phyloP scores from a whole-genome alignment of 345 rosid genomes.

The Bruguiera sexangula region DNA sequence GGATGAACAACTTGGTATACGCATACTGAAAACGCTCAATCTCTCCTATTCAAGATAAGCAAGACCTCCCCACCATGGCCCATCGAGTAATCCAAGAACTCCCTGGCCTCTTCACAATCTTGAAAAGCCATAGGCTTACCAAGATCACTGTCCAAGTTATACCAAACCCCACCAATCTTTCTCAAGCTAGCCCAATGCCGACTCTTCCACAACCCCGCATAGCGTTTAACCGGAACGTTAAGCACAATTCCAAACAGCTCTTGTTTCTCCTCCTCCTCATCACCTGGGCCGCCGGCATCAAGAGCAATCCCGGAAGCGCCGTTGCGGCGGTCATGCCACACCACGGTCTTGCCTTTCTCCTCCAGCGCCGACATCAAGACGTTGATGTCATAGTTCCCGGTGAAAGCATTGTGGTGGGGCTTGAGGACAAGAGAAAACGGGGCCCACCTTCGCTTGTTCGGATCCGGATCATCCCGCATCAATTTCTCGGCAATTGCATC shows the following conservation, averaged over 20 bases:
- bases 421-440: slow-evolving; percentile 64
- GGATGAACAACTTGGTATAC: no score
- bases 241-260: slow-evolving; percentile 66
- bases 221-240: slow-evolving; percentile 63
- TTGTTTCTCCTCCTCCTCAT: no score
- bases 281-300: slow-evolving; percentile 25
- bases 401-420: slow-evolving; percentile 76
- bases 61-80: slow-evolving; percentile 59
- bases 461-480: slow-evolving; percentile 62
- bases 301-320: slow-evolving; percentile 60
- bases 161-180: slow-evolving; percentile 73
- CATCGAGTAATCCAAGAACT: slow-evolving; percentile 54
- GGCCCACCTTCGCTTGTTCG: slow-evolving; percentile 54
- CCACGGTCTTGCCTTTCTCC: slow-evolving; percentile 56
- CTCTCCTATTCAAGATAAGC: slow-evolving; percentile 48
- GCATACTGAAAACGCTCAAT: background rate
- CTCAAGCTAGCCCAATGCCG: slow-evolving; percentile 88
- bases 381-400: slow-evolving; percentile 84
- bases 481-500: slow-evolving; percentile 62
- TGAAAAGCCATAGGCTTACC: slow-evolving; percentile 39
- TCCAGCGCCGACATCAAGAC: slow-evolving; percentile 75
- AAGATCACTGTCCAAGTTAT: slow-evolving; percentile 88
- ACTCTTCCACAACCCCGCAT: slow-evolving; percentile 76
- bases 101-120: slow-evolving; percentile 43
- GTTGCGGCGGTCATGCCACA: slow-evolving; percentile 74